Evolutionary conservation across 805 yeast species (phyloP).

Genomic region (Ogataea allantospora): DNA sequence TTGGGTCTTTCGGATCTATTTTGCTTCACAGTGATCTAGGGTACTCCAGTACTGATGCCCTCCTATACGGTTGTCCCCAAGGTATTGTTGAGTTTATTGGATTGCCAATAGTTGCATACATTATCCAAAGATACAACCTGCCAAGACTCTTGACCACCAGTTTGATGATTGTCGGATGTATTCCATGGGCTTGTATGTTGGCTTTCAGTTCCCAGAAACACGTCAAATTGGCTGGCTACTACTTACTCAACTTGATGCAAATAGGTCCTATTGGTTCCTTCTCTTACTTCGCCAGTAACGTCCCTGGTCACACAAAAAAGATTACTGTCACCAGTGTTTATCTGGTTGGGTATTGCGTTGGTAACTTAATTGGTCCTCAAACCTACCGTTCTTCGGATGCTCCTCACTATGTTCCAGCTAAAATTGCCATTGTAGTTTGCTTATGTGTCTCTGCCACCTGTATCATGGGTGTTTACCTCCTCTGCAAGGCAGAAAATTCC

Average conservation of each 20-base stretch:
- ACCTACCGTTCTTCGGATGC: slow-evolving; percentile 55
- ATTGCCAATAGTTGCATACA: slow-evolving; percentile 23
- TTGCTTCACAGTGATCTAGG: slow-evolving; percentile 40
- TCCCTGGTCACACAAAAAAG: slow-evolving; percentile 72
- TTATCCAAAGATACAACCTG: slow-evolving; percentile 23
- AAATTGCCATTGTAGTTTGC: slow-evolving; percentile 45
- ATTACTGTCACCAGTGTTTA: slow-evolving; percentile 52
- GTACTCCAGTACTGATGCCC: slow-evolving; percentile 22
- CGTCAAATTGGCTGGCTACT: slow-evolving; percentile 31
- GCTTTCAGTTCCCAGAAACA: slow-evolving; percentile 25
- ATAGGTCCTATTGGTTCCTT: slow-evolving; percentile 25
- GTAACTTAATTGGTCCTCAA: slow-evolving; percentile 70
- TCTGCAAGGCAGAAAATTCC: slow-evolving; percentile 39
- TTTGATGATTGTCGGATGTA: slow-evolving; percentile 20
- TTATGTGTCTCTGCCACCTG: slow-evolving; percentile 29
- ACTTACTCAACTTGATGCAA: slow-evolving; percentile 16
- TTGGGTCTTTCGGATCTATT: slow-evolving; percentile 46
- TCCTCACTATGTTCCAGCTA: slow-evolving; percentile 37
- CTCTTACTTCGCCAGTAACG: slow-evolving; percentile 31
- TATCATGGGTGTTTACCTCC: slow-evolving; percentile 10
- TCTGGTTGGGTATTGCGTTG: slow-evolving; percentile 61
- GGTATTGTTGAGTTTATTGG: slow-evolving; percentile 38
- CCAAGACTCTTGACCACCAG: slow-evolving; percentile 33
- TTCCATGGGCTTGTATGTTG: slow-evolving; percentile 31
- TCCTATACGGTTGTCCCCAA: slow-evolving; percentile 35